Percentiles rank a stretch among this genome's conserved stretches.
Evolutionary conservation across 441 rosid species (phyloP).

Genomic region (Raphanus hybrid): DNA sequence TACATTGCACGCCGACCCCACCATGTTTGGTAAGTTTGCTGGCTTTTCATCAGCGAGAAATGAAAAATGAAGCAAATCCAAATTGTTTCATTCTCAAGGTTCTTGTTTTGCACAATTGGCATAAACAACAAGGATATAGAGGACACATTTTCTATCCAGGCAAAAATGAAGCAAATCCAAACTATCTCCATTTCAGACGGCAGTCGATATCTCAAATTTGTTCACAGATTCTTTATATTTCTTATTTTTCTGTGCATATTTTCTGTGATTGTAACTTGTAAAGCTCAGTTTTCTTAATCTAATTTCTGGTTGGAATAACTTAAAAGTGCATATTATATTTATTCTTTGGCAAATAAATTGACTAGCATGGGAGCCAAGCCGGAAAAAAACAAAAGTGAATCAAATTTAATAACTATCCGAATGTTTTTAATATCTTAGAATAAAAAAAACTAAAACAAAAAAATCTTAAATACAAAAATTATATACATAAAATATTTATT

Average conservation of each 20-base stretch:
- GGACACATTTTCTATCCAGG: neutral
- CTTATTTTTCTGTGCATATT: too few species aligned
- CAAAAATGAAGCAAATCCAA: neutral
- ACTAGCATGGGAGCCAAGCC: too few species aligned
- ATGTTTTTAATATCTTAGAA: too few species aligned
- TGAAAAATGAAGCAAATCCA: neutral
- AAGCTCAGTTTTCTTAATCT: neutral
- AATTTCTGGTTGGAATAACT: neutral
- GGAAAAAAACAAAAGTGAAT: too few species aligned
- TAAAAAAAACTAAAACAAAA: too few species aligned
- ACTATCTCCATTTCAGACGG: neutral
- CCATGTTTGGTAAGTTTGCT: constrained; percentile 6
- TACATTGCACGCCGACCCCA: constrained; percentile 34
- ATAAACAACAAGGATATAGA: neutral
- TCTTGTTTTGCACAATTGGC: neutral
- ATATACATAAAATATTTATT: too few species aligned
- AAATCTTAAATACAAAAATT: too few species aligned
- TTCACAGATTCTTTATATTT: neutral
- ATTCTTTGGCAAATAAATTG: neutral
- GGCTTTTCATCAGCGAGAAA: neutral
- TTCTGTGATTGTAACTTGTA: neutral
- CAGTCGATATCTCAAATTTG: neutral
- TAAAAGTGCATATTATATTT: neutral
- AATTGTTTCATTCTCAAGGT: neutral
- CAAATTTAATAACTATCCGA: too few species aligned